A percentile compares a stretch with the other conserved stretches of the same genome.
Evolutionary conservation across 2,329 filamentous ascomycete genomes (phyloP).

Genomic region (Metarhizium robertsii): DNA sequence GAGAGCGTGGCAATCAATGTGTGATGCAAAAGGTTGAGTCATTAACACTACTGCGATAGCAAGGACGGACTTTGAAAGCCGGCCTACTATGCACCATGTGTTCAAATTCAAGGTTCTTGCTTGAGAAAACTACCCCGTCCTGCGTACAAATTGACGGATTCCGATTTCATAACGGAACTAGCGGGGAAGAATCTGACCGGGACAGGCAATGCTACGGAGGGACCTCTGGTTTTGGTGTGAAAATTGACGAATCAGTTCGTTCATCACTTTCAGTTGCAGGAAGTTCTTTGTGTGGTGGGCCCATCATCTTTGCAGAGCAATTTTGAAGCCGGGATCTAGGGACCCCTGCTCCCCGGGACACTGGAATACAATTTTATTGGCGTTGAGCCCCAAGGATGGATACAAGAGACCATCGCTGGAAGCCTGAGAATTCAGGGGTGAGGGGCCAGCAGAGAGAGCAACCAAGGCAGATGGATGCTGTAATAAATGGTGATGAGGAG

Average conservation of each 20-base stretch:
- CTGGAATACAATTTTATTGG: constrained; percentile 3
- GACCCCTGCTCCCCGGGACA: not conserved
- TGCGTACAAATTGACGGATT: not conserved
- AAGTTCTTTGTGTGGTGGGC: not conserved
- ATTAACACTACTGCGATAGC: not conserved
- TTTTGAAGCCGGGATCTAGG: not conserved
- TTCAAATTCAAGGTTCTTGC: too few species aligned
- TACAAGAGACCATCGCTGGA: not conserved
- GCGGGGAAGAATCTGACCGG: not conserved
- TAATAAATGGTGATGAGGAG: not conserved
- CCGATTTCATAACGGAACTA: not conserved
- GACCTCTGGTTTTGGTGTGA: not conserved
- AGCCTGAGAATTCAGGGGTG: not conserved
- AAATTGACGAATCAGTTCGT: not conserved
- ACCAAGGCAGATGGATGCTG: too few species aligned
- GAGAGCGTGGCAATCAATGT: not conserved
- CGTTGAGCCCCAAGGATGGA: not conserved
- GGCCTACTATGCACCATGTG: not conserved
- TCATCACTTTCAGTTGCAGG: not conserved
- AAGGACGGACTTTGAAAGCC: not conserved
- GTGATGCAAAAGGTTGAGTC: not conserved
- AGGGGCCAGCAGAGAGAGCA: not conserved
- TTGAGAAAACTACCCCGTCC: too few species aligned
- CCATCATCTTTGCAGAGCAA: not conserved
- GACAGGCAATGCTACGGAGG: not conserved